A percentile compares a stretch with the other conserved stretches of the same genome.
Evolutionary conservation across 495 filamentous ascomycete species (phyloP).

Genomic region (Terfezia claveryi): DNA sequence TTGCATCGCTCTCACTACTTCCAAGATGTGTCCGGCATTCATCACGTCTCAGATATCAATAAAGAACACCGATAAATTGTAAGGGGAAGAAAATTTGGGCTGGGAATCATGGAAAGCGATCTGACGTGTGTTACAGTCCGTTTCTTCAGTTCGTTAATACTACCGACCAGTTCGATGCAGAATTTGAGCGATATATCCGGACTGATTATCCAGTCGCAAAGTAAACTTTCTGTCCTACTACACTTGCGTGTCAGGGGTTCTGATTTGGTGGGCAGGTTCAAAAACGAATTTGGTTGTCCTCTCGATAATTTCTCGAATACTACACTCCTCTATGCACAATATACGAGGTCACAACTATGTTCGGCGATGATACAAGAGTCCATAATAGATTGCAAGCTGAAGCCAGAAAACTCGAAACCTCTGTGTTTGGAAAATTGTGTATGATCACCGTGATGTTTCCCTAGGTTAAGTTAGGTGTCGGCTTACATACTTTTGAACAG

Average conservation of each 20-base stretch:
- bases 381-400: conserved; percentile 42
- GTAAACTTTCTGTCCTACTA: conserved; percentile 28
- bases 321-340: conserved; percentile 76
- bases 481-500: conserved; percentile 26
- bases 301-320: conserved; percentile 58
- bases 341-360: conserved; percentile 80
- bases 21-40: conserved; percentile 68
- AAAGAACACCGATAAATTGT: conserved; percentile 49
- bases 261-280: conserved; percentile 34
- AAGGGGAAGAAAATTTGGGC: conserved; percentile 22
- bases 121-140: conserved; percentile 33
- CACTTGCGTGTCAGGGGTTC: not conserved
- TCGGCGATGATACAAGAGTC: conserved; percentile 91
- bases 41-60: conserved; percentile 62
- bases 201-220: conserved; percentile 52
- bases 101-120: not conserved
- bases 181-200: conserved; percentile 48
- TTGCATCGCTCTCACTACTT: conserved; percentile 63
- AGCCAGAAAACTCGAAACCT: conserved; percentile 39
- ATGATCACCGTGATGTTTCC: too few species aligned
- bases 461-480: conserved; percentile 19
- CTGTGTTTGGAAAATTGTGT: conserved; percentile 86
- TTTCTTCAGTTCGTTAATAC: conserved; percentile 68
- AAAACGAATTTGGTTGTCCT: conserved; percentile 57
- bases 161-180: conserved; percentile 52